Conservation (phyloP, 2,329 filamentous ascomycete species). For the Colletotrichum cereale region DNA sequence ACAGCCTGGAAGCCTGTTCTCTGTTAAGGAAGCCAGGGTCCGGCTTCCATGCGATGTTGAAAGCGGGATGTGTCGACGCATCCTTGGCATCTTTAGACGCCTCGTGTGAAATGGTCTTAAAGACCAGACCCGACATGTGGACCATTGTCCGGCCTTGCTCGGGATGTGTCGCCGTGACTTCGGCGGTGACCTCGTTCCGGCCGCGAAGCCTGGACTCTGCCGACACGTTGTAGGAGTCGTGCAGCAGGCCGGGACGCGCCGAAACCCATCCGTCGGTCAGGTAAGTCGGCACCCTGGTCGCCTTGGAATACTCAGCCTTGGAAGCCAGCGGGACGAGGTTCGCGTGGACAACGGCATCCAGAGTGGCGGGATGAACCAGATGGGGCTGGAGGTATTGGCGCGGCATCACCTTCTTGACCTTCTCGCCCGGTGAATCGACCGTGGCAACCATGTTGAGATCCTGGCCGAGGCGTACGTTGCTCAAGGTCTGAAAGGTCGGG, state of each 20-base stretch:
- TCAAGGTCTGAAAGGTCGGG: constrained; percentile 40
- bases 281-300: constrained; percentile 33
- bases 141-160: constrained; percentile 39
- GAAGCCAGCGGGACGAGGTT: constrained; percentile 35
- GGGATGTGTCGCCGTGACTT: constrained; percentile 38
- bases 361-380: constrained; percentile 51
- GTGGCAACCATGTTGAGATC: constrained; percentile 24
- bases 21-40: constrained; percentile 41
- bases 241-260: constrained; percentile 1
- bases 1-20: constrained; percentile 36
- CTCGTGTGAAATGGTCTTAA: constrained; percentile 37
- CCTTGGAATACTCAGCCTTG: background rate
- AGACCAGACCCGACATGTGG: constrained; percentile 40
- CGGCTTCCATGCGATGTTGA: constrained; percentile 43
- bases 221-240: constrained; percentile 42
- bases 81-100: constrained; percentile 1
- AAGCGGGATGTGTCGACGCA: constrained; percentile 30
- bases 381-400: constrained; percentile 44
- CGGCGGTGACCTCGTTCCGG: constrained; percentile 30
- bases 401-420: constrained; percentile 41
- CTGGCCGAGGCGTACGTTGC: constrained; percentile 27
- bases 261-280: constrained; percentile 29
- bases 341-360: constrained; percentile 51
- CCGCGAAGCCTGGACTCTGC: constrained; percentile 31
- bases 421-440: constrained; percentile 20